phyloP scores from a whole-genome alignment of 2,329 filamentous ascomycete genomes.

The Phaeophleospora eucalypticola region DNA sequence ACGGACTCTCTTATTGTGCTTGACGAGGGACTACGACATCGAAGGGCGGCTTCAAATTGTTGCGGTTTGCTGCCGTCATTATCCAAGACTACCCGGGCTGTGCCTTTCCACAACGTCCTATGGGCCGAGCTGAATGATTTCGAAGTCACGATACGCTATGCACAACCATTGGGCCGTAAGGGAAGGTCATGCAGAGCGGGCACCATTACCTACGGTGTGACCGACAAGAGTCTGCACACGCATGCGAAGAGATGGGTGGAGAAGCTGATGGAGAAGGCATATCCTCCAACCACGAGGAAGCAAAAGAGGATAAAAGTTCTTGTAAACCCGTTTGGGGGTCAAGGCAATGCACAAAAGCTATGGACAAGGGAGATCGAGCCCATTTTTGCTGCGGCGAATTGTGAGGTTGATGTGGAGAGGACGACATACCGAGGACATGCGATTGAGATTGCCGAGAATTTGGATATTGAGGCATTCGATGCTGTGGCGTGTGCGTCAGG shows the following conservation, averaged over 20 bases:
- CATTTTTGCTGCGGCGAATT: slow-evolving; percentile 75
- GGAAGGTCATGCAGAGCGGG: slow-evolving; percentile 59
- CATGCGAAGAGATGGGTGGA: slow-evolving; percentile 59
- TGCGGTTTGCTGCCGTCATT: slow-evolving; percentile 50
- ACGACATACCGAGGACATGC: slow-evolving; percentile 75
- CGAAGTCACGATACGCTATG: slow-evolving; percentile 69
- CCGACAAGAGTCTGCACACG: slow-evolving; percentile 46
- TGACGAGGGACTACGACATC: slow-evolving; percentile 54
- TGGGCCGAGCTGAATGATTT: slow-evolving; percentile 66
- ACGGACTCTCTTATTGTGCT: slow-evolving; percentile 58
- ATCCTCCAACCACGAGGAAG: slow-evolving; percentile 59
- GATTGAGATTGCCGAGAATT: slow-evolving; percentile 65
- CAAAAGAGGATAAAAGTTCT: slow-evolving; percentile 80
- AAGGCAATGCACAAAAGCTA: slow-evolving; percentile 67
- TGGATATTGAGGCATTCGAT: slow-evolving; percentile 79
- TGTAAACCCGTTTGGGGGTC: slow-evolving; percentile 86
- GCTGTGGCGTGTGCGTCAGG: slow-evolving; percentile 85
- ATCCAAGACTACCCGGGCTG: slow-evolving; percentile 51
- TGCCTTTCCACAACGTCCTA: slow-evolving; percentile 79
- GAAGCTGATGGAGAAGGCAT: slow-evolving; percentile 64
- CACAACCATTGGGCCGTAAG: slow-evolving; percentile 49
- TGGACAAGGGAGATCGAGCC: slow-evolving; percentile 75
- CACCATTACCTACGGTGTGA: slow-evolving; percentile 58
- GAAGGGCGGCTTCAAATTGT: slow-evolving; percentile 46
- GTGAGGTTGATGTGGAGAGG: slow-evolving; percentile 67